Evolutionary conservation across 2,329 filamentous ascomycete genomes (phyloP).

Genomic region (Fusarium subtropicale): DNA sequence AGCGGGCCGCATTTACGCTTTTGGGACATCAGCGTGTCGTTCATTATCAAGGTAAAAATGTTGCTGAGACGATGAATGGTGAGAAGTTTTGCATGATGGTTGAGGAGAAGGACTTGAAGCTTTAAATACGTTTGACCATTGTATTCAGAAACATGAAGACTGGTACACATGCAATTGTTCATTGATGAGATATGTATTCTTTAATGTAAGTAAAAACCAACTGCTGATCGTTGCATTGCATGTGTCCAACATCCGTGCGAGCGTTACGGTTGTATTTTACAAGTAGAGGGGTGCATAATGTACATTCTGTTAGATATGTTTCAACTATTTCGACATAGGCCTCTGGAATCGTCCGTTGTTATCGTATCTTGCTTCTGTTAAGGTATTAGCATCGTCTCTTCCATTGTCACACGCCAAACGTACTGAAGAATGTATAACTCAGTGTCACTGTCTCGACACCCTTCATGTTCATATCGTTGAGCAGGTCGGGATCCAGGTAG

Average conservation of each 20-base stretch:
- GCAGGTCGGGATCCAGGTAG: slow-evolving; percentile 95
- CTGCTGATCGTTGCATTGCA: not conserved
- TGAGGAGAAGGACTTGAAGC: not conserved
- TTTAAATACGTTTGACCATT: not conserved
- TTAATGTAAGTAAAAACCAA: not conserved
- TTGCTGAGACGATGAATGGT: not conserved
- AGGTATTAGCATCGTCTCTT: slow-evolving; percentile 50
- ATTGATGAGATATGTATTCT: not conserved
- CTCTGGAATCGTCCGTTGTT: slow-evolving; percentile 59
- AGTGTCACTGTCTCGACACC: slow-evolving; percentile 95
- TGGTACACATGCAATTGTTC: not conserved
- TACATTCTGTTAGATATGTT: slow-evolving; percentile 29
- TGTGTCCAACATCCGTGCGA: not conserved
- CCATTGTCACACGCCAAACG: slow-evolving; percentile 53
- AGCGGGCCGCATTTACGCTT: slow-evolving; percentile 16
- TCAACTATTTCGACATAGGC: slow-evolving; percentile 48
- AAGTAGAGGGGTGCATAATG: slow-evolving; percentile 39
- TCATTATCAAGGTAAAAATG: not conserved
- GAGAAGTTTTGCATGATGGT: slow-evolving; percentile 10
- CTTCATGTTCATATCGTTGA: slow-evolving; percentile 92
- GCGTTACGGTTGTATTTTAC: slow-evolving; percentile 24
- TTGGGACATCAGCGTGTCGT: slow-evolving; percentile 2
- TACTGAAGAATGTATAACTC: slow-evolving; percentile 98
- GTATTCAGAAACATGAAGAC: not conserved
- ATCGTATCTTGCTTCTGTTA: slow-evolving; percentile 59